Evolutionary conservation across 371 early-diverging fungal species (phyloP).

Genomic region (Capniomyces stellatus): DNA sequence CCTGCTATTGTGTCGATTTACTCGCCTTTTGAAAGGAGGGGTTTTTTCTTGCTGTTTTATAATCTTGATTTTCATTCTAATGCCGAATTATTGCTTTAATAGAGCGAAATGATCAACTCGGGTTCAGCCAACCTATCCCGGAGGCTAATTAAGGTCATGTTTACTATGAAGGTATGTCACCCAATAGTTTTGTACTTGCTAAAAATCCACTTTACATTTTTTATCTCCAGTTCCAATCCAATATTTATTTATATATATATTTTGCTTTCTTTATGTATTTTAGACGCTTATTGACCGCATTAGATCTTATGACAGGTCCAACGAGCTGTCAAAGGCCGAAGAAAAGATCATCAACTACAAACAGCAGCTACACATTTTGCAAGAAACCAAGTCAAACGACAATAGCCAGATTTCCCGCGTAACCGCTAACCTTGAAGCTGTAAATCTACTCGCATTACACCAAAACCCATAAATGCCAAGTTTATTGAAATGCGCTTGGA

Average conservation of each 20-base stretch:
- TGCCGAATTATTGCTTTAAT: no score
- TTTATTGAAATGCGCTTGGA: conserved; percentile 3
- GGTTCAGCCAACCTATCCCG: background rate
- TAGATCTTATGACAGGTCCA: background rate
- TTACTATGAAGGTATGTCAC: conserved; percentile 1
- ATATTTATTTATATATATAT: background rate
- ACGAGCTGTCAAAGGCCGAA: background rate
- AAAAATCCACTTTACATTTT: background rate
- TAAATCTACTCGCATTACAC: background rate
- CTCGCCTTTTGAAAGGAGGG: background rate
- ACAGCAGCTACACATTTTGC: background rate
- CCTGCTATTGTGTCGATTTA: background rate
- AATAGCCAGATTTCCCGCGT: background rate
- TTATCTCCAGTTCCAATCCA: background rate
- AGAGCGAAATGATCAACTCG: conserved; percentile 2
- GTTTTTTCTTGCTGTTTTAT: background rate
- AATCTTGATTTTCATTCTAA: no score
- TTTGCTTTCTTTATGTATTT: background rate
- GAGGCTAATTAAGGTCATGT: background rate
- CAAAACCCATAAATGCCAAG: background rate
- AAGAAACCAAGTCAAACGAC: background rate
- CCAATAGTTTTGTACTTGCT: background rate
- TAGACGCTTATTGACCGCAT: conserved; percentile 4
- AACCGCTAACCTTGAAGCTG: background rate
- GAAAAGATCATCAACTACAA: background rate